Base-by-base conservation (phyloP, 352 stramenopile genomes). In the Phytopythium cucurbitacearum region DNA sequence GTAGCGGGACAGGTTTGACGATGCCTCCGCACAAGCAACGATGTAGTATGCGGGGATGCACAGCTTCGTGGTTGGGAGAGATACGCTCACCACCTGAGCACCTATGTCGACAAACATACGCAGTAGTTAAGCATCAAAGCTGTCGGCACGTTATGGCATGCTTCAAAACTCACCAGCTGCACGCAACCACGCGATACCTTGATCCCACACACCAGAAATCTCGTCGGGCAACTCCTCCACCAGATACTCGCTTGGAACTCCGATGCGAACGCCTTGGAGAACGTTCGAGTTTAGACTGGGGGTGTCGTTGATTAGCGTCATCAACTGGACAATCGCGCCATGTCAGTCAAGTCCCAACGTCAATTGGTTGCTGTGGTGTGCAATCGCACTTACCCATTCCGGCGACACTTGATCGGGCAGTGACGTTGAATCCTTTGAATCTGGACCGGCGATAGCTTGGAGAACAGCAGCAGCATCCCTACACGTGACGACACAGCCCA, bases 41-140 rank as follows among this genome's bases (percentile, higher is more conserved):
- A 99, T 97, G 65, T 99, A 99, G 65, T 99, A 99, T 1, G 96
- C 87, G 37, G 97, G 85, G 40, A 99, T 88, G 28, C 90, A 95
- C 28, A 90, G 71, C 76, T 82, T 95, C 21, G 68, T 93, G 12
- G 80, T 89, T 2, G 82, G 82, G 12, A 95, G 61, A 7, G 82
- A 92, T 3, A 91, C 65, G 39, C 66, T 78, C 39, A 92, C 75
- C n/a, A 93, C 74, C 53, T 89, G 75, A 21, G 80, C 85, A 41
- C 80, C 72, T 77, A 41, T 13, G n/a, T 15, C 52, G n/a, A 43
- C 7, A 38, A 46, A 48, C n/a, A n/a, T 12, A 59, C 6, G 13
- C 8, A n/a, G 40, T 38, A 42, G 45, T 7, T 5, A 28, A 28
- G 21, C 21, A 28, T 28, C 21, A 28, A 28, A 2, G 21, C 21